Conservation (phyloP, 1,284 basidiomycete species). For the Anthracocystis walkeri region DNA sequence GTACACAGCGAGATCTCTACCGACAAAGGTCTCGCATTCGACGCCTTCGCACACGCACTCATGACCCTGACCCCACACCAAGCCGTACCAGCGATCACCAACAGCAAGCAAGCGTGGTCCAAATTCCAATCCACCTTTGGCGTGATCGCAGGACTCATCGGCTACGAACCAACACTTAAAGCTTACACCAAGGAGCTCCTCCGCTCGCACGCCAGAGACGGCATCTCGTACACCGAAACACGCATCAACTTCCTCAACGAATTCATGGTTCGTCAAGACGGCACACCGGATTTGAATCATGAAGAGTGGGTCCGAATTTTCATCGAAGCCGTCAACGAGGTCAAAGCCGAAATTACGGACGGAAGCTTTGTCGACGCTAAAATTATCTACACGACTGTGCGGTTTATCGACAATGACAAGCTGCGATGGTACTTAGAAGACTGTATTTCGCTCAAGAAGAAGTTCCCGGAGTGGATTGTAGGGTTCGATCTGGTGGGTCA, state of each 20-base stretch:
- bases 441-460: constrained; percentile 78
- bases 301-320: constrained; percentile 76
- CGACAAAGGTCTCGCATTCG: constrained; percentile 33
- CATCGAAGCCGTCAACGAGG: constrained; percentile 74
- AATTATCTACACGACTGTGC: constrained; percentile 76
- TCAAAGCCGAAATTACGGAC: constrained; percentile 34
- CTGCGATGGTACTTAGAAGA: constrained; percentile 79
- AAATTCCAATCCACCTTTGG: constrained; percentile 59
- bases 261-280: constrained; percentile 77
- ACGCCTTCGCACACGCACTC: constrained; percentile 51
- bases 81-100: constrained; percentile 21
- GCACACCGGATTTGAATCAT: constrained; percentile 75
- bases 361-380: constrained; percentile 44
- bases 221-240: constrained; percentile 79
- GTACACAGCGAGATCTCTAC: neutral
- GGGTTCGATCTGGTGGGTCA: constrained; percentile 85
- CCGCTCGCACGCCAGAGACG: constrained; percentile 77
- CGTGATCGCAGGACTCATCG: constrained; percentile 65
- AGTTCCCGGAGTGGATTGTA: constrained; percentile 79
- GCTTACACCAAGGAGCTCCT: constrained; percentile 78
- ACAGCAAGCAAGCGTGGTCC: constrained; percentile 58
- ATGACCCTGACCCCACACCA: constrained; percentile 58
- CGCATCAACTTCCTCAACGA: constrained; percentile 77
- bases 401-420: constrained; percentile 75
- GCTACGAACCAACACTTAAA: constrained; percentile 74